Percentiles rank a stretch among this genome's conserved stretches.
Evolutionary conservation across 2,329 filamentous ascomycete species (phyloP).

Genomic region (Periconia sp.): DNA sequence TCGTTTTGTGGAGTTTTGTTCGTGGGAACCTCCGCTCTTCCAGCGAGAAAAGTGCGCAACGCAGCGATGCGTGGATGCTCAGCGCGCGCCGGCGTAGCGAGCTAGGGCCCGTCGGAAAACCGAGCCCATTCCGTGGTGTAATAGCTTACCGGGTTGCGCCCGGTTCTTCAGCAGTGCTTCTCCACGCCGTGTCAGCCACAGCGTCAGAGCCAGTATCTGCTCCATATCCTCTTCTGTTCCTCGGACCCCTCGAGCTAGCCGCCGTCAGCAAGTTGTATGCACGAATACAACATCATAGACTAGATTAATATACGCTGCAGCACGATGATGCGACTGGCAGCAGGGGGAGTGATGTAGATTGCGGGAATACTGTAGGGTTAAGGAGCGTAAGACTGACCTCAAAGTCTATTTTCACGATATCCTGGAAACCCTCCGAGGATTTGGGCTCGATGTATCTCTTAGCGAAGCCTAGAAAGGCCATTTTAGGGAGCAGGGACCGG

Average conservation of each 20-base stretch:
- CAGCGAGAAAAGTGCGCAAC: no score
- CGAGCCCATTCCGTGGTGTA: no score
- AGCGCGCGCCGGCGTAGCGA: no score
- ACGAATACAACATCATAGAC: conserved; percentile 8
- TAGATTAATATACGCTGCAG: neutral
- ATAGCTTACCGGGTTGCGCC: no score
- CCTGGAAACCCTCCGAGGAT: conserved; percentile 79
- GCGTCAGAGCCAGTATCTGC: conserved; percentile 78
- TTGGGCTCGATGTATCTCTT: conserved; percentile 76
- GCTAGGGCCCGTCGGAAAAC: no score
- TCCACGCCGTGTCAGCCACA: no score
- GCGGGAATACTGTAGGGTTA: neutral
- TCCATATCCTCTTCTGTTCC: conserved; percentile 75
- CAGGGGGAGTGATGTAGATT: neutral
- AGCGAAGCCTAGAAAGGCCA: conserved; percentile 80
- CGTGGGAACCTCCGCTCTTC: no score
- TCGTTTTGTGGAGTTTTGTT: no score
- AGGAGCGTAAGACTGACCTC: conserved; percentile 58
- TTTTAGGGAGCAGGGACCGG: conserved; percentile 72
- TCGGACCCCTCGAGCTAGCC: conserved; percentile 69
- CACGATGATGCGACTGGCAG: neutral
- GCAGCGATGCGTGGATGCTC: no score
- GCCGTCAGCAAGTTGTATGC: conserved; percentile 25
- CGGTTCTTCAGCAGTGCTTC: no score
- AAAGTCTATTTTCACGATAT: conserved; percentile 79